Base-by-base conservation (phyloP, 768 basidiomycete species). In the Lactarius trivialis region DNA sequence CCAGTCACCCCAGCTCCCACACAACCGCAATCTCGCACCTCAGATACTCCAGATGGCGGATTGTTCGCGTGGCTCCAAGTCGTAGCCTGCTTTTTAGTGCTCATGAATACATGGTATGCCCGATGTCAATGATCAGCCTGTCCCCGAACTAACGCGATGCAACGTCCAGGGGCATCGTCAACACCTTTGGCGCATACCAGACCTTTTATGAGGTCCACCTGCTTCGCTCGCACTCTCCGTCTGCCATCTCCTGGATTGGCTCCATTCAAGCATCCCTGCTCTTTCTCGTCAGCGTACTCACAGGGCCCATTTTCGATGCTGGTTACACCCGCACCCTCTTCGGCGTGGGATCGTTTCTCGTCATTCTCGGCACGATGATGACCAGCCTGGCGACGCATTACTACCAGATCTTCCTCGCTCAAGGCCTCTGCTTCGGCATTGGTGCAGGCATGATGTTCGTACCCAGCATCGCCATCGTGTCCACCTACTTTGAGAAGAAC, bases 401-500 rank as follows among this genome's bases (percentile, higher is more conserved):
- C 54, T 68, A 55, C 28, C 68, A 82, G 74, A 65, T 77, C 17
- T 72, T 82, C 54, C 74, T 81, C n/a, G 64, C 71, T 24, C 80
- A 82, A 68, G 81, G 79, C 2, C 58, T 82, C n/a, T 68, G 71
- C 17, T 68, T 72, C 2, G 80, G 81, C 1, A 61, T 79, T 14
- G 79, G 72, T 7, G 71, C 73, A 3, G 82, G 81, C 15, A 57
- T 81, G 36, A 67, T 79, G 39, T 83, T 75, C 60, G 67, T 81
- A 17, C 81, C 81, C 0, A 73, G 76, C 43, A 64, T 77, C 56
- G 73, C 75, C 6, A 63, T 82, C 24, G 66, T 79, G 8, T 74
- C 77, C 5, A 81, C 80, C 36, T 76, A 78, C 65, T 84, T 83
- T 70, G 68, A 69, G 33, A 70, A 69, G 52, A 71, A 73, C 15